phyloP scores from a whole-genome alignment of 768 basidiomycete genomes.

The Podaxis sp. region DNA sequence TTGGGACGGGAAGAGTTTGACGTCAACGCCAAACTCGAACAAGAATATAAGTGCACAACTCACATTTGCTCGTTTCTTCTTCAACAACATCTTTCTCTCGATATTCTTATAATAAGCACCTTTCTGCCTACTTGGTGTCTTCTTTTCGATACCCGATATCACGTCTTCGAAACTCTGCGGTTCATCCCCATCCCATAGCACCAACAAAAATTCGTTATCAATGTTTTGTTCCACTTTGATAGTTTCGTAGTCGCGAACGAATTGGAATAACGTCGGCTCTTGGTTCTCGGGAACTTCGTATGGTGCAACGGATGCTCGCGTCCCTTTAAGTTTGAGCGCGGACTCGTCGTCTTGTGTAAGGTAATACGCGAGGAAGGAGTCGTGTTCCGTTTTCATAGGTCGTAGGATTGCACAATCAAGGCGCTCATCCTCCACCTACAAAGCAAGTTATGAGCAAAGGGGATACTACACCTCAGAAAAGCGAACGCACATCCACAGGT shows the following conservation, averaged over 20 bases:
- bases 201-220: constrained; percentile 79
- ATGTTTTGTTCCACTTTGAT: constrained; percentile 87
- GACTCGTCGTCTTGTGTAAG: constrained; percentile 75
- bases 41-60: constrained; percentile 23
- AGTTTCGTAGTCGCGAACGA: constrained; percentile 84
- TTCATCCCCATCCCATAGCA: constrained; percentile 62
- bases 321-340: constrained; percentile 64
- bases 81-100: constrained; percentile 83
- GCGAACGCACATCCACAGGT: constrained; percentile 54
- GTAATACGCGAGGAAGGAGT: constrained; percentile 86
- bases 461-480: background rate
- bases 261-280: constrained; percentile 71
- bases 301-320: constrained; percentile 41
- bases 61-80: constrained; percentile 82
- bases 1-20: constrained; percentile 1
- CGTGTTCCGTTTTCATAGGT: constrained; percentile 86
- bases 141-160: constrained; percentile 29
- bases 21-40: background rate
- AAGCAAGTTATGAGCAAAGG: background rate
- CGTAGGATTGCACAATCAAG: constrained; percentile 84
- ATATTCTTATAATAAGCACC: constrained; percentile 91
- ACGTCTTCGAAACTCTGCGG: constrained; percentile 32
- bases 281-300: constrained; percentile 52
- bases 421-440: constrained; percentile 72
- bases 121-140: constrained; percentile 36